Base-by-base conservation (phyloP, 2,329 filamentous ascomycete species). In the Clonostachys solani region DNA sequence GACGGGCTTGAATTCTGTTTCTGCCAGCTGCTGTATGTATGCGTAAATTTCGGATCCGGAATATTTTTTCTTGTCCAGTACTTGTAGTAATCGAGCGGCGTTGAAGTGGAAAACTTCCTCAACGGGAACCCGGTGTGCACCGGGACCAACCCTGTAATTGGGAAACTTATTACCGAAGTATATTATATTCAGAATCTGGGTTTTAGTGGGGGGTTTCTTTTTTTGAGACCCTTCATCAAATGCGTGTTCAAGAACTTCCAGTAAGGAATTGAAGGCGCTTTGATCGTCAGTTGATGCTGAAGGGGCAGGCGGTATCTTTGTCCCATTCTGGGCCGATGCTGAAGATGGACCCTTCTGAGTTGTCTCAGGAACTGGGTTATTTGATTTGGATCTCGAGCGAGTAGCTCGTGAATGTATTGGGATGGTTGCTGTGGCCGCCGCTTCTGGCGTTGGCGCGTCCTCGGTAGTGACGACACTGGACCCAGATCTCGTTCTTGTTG, bases 21-120 rank as follows among this genome's bases (percentile, higher is more conserved):
- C 41, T 1, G 64, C 56, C 5, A 57, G 49, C 5, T 58, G 50
- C 37, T 63, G 50, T 0, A 77, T 58, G 58, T 62, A 73, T 1
- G 48, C 12, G 34, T 61, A 65, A 23, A 69, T 58, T 0, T 59
- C 59, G 9, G 60, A 61, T 1, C 48, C 47, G 5, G 56, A 52
- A 54, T 68, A 75, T 17, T 60, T 63, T 6, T 52, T 52, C 5
- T 56, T 54, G 36, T 65, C 62, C 2, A 76, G 56, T 5, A 50
- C 51, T 3, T 57, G 46, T 2, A 73, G 51, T 6, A 81, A 60
- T 6, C 66, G 65, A 5, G 53, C 53, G 2, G 73, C 65, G 46
- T 74, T 72, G 50, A 74, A 78, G 12, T 68, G 62, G 3, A 75
- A 55, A 4, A 78, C 56, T 36, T 77, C 70, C 36, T 60, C 47